Evolutionary conservation across 495 filamentous ascomycete species (phyloP).

Genomic region (Jackrogersella minutella): DNA sequence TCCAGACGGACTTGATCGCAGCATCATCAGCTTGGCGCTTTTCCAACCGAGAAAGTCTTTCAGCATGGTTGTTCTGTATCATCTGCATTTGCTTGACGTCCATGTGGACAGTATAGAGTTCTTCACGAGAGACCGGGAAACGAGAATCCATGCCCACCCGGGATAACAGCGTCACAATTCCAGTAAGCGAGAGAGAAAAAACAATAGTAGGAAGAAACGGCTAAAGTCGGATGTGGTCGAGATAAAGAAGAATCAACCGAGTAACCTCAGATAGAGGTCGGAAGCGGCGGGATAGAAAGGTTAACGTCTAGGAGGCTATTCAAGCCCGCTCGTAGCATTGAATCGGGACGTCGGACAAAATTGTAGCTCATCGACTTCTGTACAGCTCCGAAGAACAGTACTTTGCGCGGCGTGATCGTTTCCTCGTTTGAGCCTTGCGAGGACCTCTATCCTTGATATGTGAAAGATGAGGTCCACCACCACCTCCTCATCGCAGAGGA

Average conservation of each 20-base stretch:
- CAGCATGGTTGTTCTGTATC: conserved; percentile 80
- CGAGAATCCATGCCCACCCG: conserved; percentile 63
- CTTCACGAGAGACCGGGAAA: conserved; percentile 65
- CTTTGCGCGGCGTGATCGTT: conserved; percentile 25
- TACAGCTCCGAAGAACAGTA: conserved; percentile 17
- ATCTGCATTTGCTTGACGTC: conserved; percentile 84
- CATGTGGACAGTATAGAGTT: conserved; percentile 86
- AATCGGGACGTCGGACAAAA: conserved; percentile 14
- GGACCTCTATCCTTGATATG: conserved; percentile 42
- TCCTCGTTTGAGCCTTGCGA: conserved; percentile 23
- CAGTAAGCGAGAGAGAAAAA: conserved; percentile 20
- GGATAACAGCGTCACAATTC: conserved; percentile 25
- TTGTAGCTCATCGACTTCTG: conserved; percentile 28
- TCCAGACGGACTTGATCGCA: conserved; percentile 85
- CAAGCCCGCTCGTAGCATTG: conserved; percentile 39
- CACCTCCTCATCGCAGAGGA: conserved; percentile 55
- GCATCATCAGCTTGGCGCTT: conserved; percentile 83
- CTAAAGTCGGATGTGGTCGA: not conserved
- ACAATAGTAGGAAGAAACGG: conserved; percentile 3
- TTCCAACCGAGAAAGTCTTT: conserved; percentile 80
- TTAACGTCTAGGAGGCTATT: conserved; percentile 16
- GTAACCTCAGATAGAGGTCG: conserved; percentile 8
- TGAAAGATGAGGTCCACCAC: conserved; percentile 50
- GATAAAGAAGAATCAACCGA: not conserved
- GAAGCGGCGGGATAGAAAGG: conserved; percentile 10